Evolutionary conservation across 257 asterid species (phyloP).

Genomic region (Lavandula angustifolia): DNA sequence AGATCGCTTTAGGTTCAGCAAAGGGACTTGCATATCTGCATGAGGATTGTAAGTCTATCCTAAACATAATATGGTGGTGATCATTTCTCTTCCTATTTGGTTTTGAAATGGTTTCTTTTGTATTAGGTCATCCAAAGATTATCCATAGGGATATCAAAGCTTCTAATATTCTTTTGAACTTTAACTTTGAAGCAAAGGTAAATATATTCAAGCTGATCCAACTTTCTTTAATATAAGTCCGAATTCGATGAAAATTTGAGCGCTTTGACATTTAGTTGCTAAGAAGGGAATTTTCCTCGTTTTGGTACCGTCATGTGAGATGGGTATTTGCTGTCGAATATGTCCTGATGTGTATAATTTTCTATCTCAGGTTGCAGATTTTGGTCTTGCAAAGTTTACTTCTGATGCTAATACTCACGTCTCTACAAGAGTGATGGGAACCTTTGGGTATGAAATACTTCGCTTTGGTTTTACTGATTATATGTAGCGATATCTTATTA

Average conservation of each 20-base stretch:
- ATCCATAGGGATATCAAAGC: conserved; percentile 95
- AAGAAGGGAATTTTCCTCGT: background rate
- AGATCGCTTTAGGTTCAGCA: conserved; percentile 63
- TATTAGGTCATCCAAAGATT: conserved; percentile 86
- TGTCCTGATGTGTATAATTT: conserved; percentile 23
- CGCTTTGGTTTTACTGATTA: background rate
- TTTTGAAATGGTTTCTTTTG: conserved; percentile 15
- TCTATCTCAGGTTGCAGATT: conserved; percentile 87
- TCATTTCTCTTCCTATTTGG: background rate
- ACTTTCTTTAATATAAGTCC: too few relatives aligned
- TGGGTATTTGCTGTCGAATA: conserved; percentile 7
- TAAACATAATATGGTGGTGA: background rate
- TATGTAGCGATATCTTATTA: background rate
- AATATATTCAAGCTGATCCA: conserved; percentile 5
- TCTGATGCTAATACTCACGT: conserved; percentile 79
- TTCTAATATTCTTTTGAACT: conserved; percentile 81
- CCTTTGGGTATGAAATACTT: conserved; percentile 63
- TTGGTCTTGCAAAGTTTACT: conserved; percentile 80
- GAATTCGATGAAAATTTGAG: background rate
- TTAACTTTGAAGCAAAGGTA: conserved; percentile 88
- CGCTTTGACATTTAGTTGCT: conserved; percentile 3
- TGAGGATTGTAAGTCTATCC: conserved; percentile 54
- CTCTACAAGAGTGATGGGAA: conserved; percentile 95
- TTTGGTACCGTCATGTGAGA: conserved; percentile 5
- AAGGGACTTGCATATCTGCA: conserved; percentile 65